Conservation (phyloP, 495 filamentous ascomycete species). For the Annulohypoxylon bovei region DNA sequence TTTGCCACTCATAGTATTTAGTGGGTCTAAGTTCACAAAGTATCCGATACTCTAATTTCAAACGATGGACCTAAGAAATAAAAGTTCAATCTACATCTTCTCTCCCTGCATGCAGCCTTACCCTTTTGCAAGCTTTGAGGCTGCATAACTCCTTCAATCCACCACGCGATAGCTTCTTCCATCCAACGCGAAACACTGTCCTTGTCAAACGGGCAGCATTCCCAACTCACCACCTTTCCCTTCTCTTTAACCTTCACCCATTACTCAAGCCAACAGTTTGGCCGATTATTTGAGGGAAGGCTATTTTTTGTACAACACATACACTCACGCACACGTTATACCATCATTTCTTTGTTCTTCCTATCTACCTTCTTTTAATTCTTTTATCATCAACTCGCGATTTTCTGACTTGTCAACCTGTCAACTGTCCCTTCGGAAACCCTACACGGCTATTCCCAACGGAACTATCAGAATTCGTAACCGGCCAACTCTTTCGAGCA, state of each 20-base stretch:
- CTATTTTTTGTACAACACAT: constrained; percentile 30
- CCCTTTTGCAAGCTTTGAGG: constrained; percentile 39
- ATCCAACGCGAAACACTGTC: constrained; percentile 30
- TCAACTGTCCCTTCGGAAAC: constrained; percentile 18
- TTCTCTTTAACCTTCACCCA: constrained; percentile 19
- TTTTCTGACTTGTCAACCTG: constrained; percentile 24
- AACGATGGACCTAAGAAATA: neutral
- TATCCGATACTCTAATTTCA: constrained; percentile 8
- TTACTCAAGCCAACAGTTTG: neutral
- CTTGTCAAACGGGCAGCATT: constrained; percentile 16
- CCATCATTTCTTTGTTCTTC: constrained; percentile 35
- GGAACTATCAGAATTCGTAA: neutral
- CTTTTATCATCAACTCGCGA: constrained; percentile 13
- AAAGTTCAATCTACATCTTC: constrained; percentile 20
- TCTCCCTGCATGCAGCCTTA: constrained; percentile 35
- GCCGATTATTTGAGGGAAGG: constrained; percentile 19
- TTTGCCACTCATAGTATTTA: constrained; percentile 17
- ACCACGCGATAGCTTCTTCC: constrained; percentile 48
- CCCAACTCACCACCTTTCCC: constrained; percentile 27
- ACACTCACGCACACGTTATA: constrained; percentile 1
- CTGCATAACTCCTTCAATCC: constrained; percentile 34
- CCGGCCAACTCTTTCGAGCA: neutral
- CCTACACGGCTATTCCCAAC: constrained; percentile 9
- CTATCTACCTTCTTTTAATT: constrained; percentile 10
- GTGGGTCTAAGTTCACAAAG: neutral